Base-by-base conservation (phyloP, 2,329 filamentous ascomycete species). In the Trichoderma sp. region DNA sequence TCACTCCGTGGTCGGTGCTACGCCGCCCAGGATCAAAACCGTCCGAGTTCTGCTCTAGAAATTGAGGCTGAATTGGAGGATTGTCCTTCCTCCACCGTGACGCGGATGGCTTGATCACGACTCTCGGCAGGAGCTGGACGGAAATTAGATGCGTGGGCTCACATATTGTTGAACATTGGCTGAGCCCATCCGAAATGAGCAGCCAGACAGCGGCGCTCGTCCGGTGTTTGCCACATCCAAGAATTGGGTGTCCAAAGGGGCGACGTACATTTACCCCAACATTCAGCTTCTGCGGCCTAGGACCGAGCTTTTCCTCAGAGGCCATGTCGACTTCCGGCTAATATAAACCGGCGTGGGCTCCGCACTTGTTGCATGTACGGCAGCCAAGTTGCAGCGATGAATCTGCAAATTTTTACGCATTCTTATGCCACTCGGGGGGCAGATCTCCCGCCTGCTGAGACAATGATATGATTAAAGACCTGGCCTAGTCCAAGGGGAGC, bases 1-100 rank as follows among this genome's bases (percentile, higher is more conserved):
- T 21, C 37, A 32, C 61, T 56, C 52, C 21, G 52, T 56, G 46
- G 24, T 51, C 28, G 28, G 49, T 37, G 64, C 49, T 34, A 37
- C 64, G 39, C 54, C 28, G 54, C 54, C 39, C 54, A 59, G 64
- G 54, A 32, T 39, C 7, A 28, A 59, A 37, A 59, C 34, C n/a
- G 13, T 28, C 64, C 30, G 54, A 55, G 49, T 66, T 66, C 54
- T 66, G 64, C 39, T 59, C 64, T 32, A 37, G 52, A 46, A 39
- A 59, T 58, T 66, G 64, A 59, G 64, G 64, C 64, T 59, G 64
- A 66, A 59, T 66, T 66, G 64, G 37, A 66, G 64, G 64, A 66
- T 66, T 66, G 64, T 11, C 21, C 26, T 56, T 39, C 64, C 28
- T 59, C 64, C 24, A 54, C 37, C 24, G 58, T 59, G 32, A 66